Percentiles rank a stretch among this genome's conserved stretches.
Evolutionary conservation across 2,329 filamentous ascomycete genomes (phyloP).

Genomic region (Chaetomium sp.): DNA sequence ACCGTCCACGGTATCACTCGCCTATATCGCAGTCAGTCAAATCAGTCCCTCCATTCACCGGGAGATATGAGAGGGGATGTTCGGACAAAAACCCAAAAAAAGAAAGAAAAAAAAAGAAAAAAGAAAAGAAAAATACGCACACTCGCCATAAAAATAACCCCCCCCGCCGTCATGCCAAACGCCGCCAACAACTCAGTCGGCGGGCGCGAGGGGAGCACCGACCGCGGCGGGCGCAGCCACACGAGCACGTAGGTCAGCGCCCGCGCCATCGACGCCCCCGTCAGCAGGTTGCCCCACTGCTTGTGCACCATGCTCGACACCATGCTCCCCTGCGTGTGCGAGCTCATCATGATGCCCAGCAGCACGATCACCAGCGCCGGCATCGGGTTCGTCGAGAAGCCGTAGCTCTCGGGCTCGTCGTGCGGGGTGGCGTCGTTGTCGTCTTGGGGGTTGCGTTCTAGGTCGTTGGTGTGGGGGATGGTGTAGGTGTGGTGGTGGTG

Average conservation of each 20-base stretch:
- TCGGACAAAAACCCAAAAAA: not conserved
- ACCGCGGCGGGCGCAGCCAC: slow-evolving; percentile 79
- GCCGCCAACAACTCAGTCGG: slow-evolving; percentile 86
- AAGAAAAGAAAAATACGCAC: slow-evolving; percentile 52
- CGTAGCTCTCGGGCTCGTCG: slow-evolving; percentile 65
- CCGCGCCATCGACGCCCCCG: slow-evolving; percentile 77
- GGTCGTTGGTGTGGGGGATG: not conserved
- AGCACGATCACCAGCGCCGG: slow-evolving; percentile 84
- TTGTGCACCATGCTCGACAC: slow-evolving; percentile 89
- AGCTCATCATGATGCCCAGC: slow-evolving; percentile 92
- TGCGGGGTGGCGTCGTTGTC: slow-evolving; percentile 24
- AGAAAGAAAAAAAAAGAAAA: not conserved
- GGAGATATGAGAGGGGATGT: no score
- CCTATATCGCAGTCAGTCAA: slow-evolving; percentile 46
- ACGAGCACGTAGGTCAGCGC: slow-evolving; percentile 77
- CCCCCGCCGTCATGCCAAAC: slow-evolving; percentile 85
- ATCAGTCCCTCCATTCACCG: no score
- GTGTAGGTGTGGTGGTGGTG: not conserved
- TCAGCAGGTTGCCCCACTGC: slow-evolving; percentile 87
- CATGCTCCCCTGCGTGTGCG: slow-evolving; percentile 82
- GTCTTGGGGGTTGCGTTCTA: slow-evolving; percentile 30
- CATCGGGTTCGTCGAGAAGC: slow-evolving; percentile 81
- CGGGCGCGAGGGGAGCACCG: slow-evolving; percentile 77
- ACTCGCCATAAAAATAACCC: slow-evolving; percentile 90
- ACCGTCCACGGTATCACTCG: slow-evolving; percentile 72